A percentile compares a stretch with the other conserved stretches of the same genome.
Conservation (phyloP, 202 grass and related monocot species). For the Panicum virgatum region DNA sequence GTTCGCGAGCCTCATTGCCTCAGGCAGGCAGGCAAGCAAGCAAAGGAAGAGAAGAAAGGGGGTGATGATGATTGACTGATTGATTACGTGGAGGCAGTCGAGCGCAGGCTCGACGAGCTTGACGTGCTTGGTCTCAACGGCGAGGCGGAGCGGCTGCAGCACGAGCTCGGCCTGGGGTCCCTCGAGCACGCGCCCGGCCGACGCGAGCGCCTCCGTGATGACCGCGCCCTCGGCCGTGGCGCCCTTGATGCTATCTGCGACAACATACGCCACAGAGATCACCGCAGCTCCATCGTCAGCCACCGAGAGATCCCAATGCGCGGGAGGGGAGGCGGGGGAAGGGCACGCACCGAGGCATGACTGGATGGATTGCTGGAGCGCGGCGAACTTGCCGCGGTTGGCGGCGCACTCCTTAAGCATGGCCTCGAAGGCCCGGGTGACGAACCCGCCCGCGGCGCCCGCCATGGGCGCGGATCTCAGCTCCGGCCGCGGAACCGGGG, state of each 20-base stretch:
- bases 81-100: conserved; percentile 91
- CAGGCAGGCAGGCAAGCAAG: background rate
- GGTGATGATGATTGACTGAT: background rate
- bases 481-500: conserved; percentile 31
- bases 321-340: background rate
- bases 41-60: conserved; percentile 34
- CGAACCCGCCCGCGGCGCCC: conserved; percentile 88
- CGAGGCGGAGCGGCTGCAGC: conserved; percentile 93
- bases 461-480: conserved; percentile 65
- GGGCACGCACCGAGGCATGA: conserved; percentile 72
- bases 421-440: conserved; percentile 95
- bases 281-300: conserved; percentile 30
- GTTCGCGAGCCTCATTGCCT: background rate
- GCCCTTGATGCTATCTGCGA: conserved; percentile 61
- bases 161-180: conserved; percentile 86
- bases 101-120: conserved; percentile 96
- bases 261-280: conserved; percentile 18
- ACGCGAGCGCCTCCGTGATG: conserved; percentile 76
- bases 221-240: conserved; percentile 31
- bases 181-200: conserved; percentile 79
- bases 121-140: conserved; percentile 91
- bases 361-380: conserved; percentile 90
- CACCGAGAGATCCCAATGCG: conserved; percentile 39
- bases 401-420: conserved; percentile 98
- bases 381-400: conserved; percentile 83